Evolutionary conservation across 192 early-diverging fungal species (phyloP), one percentile per base, ranked within the genome.

Genomic region (Coemansia sp.): DNA sequence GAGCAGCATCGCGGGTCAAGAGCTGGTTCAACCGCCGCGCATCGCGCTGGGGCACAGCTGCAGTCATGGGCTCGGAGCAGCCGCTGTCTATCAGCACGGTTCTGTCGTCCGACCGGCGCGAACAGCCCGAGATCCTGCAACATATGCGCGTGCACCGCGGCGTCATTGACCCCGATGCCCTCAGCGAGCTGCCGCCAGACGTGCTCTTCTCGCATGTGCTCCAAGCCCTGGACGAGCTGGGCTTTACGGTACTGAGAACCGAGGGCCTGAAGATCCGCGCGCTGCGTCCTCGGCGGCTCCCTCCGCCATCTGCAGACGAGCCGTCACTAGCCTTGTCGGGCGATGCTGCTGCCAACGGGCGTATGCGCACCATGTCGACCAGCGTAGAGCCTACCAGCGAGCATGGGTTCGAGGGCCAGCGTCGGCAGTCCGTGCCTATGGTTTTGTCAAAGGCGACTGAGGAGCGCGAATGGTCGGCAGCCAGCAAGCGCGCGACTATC

Each of bases 61-160:
- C 51, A 4, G 59, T 61, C 38, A 53, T 66, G 64, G 69, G 69
- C 39, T 34, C 67, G 10, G 78, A 78, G 17, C 75, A 78, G 69
- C 73, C 81, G 11, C 44, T 70, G 53, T 67, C 81, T 5, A 78
- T 77, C 4, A 62, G 74, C 41, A 70, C 78, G 8, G 76, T 81
- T 14, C 70, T 80, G 25, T 53, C 78, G 21, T 36, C 62, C 3
- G 75, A 78, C 31, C 44, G 62, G 51, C 73, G 73, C 68, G 78
- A 78, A 17, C 57, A 72, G 34, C 68, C 74, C 14, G 84, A 85
- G 66, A 80, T 82, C 29, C 62, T 88, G 55, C 74, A 84, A 34
- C 89, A 91, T 59, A 86, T 93, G 64, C 87, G 88, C 25, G 84
- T 87, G 23, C 89, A 91, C 63, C 89, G 90, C 46, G 91, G 91